A percentile compares a stretch with the other conserved stretches of the same genome.
phyloP scores from a whole-genome alignment of 139 green algal genomes.

The Edaphochlamys debaryana region DNA sequence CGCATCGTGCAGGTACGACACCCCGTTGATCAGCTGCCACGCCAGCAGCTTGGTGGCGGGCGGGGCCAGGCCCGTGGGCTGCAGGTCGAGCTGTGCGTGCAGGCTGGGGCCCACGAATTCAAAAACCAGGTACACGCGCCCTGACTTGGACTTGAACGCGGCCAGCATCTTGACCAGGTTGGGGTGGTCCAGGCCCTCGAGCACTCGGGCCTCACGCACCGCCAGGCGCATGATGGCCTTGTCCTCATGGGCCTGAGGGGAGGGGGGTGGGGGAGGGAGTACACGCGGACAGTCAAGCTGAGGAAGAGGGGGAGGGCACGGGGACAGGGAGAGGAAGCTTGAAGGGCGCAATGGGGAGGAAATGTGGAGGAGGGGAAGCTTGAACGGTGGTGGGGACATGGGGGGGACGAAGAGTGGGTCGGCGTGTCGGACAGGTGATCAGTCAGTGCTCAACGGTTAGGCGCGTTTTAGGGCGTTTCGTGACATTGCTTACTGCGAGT shows the following conservation, averaged over 20 bases:
- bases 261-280: too few species aligned
- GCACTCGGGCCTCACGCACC: slow-evolving; percentile 24
- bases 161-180: slow-evolving; percentile 43
- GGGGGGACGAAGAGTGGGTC: too few species aligned
- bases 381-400: too few species aligned
- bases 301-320: too few species aligned
- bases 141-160: slow-evolving; percentile 40
- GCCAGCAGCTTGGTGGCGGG: slow-evolving; percentile 37
- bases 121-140: slow-evolving; percentile 47
- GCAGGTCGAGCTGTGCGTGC: slow-evolving; percentile 16
- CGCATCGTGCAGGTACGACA: slow-evolving; percentile 37
- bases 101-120: slow-evolving; percentile 34
- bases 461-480: too few species aligned
- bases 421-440: neutral
- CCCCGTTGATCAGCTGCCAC: slow-evolving; percentile 51
- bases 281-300: too few species aligned
- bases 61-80: slow-evolving; percentile 17
- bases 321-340: neutral
- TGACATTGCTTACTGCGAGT: too few species aligned
- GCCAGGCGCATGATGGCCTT: slow-evolving; percentile 46
- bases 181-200: slow-evolving; percentile 27
- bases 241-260: slow-evolving; percentile 14
- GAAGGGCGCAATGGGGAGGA: neutral
- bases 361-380: neutral
- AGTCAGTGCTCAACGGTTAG: too few species aligned